Conservation (phyloP, 768 basidiomycete genomes). For the Lyophyllum decastes region DNA sequence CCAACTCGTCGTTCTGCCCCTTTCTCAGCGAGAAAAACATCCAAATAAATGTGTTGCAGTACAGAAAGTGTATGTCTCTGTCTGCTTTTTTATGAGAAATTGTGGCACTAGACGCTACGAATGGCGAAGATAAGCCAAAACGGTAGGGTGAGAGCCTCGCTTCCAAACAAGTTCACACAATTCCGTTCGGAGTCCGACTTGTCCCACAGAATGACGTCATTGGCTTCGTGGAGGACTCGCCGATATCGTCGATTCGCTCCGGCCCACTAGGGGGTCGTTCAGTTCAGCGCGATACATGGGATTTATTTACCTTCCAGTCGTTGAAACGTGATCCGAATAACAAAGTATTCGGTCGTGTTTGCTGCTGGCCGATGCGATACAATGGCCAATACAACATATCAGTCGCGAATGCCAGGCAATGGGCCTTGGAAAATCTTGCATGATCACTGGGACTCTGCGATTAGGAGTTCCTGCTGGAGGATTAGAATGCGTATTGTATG, state of each 20-base stretch:
- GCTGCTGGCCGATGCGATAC: constrained; percentile 21
- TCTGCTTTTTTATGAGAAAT: background rate
- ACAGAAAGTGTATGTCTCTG: background rate
- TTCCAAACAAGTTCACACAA: constrained; percentile 1
- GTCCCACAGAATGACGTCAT: no score
- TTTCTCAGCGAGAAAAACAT: background rate
- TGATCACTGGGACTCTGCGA: background rate
- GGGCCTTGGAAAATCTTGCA: constrained; percentile 6
- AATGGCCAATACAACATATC: constrained; percentile 16
- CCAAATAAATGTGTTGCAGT: background rate
- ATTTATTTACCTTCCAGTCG: constrained; percentile 12
- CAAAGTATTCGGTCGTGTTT: constrained; percentile 26
- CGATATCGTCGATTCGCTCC: constrained; percentile 17
- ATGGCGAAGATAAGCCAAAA: background rate
- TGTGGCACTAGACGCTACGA: background rate
- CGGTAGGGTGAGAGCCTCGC: background rate
- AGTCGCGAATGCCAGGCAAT: constrained; percentile 5
- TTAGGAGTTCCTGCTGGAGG: no score
- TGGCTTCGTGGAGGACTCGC: constrained; percentile 17
- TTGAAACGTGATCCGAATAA: constrained; percentile 21
- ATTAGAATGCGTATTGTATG: no score
- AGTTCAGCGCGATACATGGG: constrained; percentile 19
- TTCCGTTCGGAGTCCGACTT: background rate
- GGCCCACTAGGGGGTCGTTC: background rate
- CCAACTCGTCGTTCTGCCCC: background rate